Percentiles rank a stretch among this genome's conserved stretches.
Conservation (phyloP, 179 eudicot species). For the Actinidia polygama region DNA sequence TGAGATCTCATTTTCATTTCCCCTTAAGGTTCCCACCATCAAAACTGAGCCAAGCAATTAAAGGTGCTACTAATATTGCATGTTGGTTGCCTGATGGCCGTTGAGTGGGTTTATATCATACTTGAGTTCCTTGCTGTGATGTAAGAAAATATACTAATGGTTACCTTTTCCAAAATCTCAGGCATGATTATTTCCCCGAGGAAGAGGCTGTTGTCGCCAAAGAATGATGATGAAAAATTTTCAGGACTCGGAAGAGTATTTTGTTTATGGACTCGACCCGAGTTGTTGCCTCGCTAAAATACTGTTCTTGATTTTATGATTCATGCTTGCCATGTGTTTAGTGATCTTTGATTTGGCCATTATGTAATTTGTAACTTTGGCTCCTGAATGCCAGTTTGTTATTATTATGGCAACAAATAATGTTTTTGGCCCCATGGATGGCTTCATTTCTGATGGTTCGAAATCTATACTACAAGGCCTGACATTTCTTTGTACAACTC, state of each 20-base stretch:
- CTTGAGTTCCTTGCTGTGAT: not conserved
- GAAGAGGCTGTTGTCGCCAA: constrained; percentile 52
- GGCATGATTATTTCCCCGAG: constrained; percentile 61
- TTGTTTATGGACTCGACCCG: not conserved
- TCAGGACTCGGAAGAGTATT: not conserved
- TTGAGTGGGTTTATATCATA: not conserved
- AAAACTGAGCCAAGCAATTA: no score
- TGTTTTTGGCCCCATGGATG: no score
- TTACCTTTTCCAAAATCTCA: constrained; percentile 26
- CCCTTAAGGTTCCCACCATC: no score
- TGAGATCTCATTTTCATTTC: no score
- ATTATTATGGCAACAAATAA: no score
- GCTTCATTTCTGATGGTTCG: no score
- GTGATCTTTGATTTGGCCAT: not conserved
- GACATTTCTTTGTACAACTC: no score
- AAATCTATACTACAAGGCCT: no score
- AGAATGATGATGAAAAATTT: constrained; percentile 48
- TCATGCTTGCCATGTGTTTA: not conserved
- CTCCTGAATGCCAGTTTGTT: no score
- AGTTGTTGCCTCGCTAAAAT: not conserved
- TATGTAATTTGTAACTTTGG: not conserved
- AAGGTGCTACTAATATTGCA: no score
- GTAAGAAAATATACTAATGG: not conserved
- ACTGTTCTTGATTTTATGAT: not conserved
- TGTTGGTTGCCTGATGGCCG: not conserved